These are phyloP conservation scores for Penicillium cinerascens DNA, from an alignment of 495 filamentous ascomycete species.

Conservation along the genomic window DNA sequence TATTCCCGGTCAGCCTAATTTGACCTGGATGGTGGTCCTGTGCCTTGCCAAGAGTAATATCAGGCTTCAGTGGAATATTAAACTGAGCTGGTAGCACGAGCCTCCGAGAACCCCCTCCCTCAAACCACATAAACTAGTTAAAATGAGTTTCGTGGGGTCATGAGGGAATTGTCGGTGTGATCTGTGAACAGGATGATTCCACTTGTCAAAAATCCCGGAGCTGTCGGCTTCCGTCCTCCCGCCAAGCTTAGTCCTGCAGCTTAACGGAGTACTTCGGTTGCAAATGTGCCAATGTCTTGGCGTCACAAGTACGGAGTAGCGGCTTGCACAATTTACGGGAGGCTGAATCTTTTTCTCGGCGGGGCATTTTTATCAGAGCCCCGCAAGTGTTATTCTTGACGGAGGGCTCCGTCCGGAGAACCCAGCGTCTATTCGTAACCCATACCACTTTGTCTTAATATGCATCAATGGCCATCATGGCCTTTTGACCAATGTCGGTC, in stretches of 20 bases:
- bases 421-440: not conserved
- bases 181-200: conserved; percentile 2
- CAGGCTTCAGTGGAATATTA: too few relatives aligned
- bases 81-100: conserved; percentile 1
- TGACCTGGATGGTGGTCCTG: too few relatives aligned
- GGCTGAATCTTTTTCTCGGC: conserved; percentile 1
- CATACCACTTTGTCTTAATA: not conserved
- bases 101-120: not conserved
- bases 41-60: too few relatives aligned
- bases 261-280: conserved; percentile 1
- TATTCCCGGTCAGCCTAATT: too few relatives aligned
- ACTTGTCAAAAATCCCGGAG: not conserved
- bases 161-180: not conserved
- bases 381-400: not conserved
- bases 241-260: conserved; percentile 4
- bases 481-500: conserved; percentile 2
- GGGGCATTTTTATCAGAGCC: not conserved
- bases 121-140: not conserved
- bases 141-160: conserved; percentile 1
- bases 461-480: not conserved
- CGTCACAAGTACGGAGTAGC: conserved; percentile 1
- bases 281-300: conserved; percentile 3
- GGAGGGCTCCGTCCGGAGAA: conserved; percentile 4
- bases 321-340: not conserved
- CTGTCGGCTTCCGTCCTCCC: conserved; percentile 1